Percentiles rank a stretch among this genome's conserved stretches.
These are phyloP conservation scores for Kodamaea alishanica DNA, from an alignment of 1,139 yeast genomes.

Conservation along the genomic window DNA sequence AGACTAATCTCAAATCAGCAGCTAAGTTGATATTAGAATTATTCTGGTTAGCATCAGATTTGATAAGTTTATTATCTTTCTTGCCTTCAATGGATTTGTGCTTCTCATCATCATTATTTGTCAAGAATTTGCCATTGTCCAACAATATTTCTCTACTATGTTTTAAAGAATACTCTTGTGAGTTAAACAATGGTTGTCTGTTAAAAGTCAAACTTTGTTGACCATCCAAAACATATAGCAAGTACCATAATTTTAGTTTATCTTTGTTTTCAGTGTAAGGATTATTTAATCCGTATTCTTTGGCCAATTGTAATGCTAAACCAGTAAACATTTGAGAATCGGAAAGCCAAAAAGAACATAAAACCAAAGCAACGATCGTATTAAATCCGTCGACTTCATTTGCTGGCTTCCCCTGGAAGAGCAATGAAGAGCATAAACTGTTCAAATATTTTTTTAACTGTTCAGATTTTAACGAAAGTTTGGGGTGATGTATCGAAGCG, in stretches of 20 bases:
- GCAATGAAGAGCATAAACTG: slow-evolving; percentile 42
- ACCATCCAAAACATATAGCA: slow-evolving; percentile 65
- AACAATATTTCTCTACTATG: slow-evolving; percentile 38
- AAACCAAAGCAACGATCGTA: slow-evolving; percentile 58
- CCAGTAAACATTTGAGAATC: slow-evolving; percentile 66
- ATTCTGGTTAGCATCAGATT: not conserved
- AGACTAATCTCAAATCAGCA: slow-evolving; percentile 58
- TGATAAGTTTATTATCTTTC: slow-evolving; percentile 3
- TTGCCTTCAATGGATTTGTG: not conserved
- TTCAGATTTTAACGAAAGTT: slow-evolving; percentile 33
- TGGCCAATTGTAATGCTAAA: slow-evolving; percentile 61
- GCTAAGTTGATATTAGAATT: slow-evolving; percentile 1
- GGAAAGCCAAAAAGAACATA: slow-evolving; percentile 69
- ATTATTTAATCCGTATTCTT: slow-evolving; percentile 48
- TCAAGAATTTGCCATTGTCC: slow-evolving; percentile 6
- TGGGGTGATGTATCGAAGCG: slow-evolving; percentile 60
- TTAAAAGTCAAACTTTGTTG: slow-evolving; percentile 64
- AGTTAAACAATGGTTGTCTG: slow-evolving; percentile 52
- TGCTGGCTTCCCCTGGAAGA: slow-evolving; percentile 39
- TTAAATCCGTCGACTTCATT: slow-evolving; percentile 53
- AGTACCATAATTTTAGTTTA: slow-evolving; percentile 60
- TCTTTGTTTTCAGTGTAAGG: slow-evolving; percentile 35
- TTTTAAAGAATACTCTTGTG: slow-evolving; percentile 42
- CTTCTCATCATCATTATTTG: not conserved
- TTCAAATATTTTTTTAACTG: slow-evolving; percentile 43